A percentile compares a stretch with the other conserved stretches of the same genome.
These are phyloP conservation scores for Xylariaceae sp. DNA, from an alignment of 2,329 filamentous ascomycete genomes.

Conservation along the genomic window DNA sequence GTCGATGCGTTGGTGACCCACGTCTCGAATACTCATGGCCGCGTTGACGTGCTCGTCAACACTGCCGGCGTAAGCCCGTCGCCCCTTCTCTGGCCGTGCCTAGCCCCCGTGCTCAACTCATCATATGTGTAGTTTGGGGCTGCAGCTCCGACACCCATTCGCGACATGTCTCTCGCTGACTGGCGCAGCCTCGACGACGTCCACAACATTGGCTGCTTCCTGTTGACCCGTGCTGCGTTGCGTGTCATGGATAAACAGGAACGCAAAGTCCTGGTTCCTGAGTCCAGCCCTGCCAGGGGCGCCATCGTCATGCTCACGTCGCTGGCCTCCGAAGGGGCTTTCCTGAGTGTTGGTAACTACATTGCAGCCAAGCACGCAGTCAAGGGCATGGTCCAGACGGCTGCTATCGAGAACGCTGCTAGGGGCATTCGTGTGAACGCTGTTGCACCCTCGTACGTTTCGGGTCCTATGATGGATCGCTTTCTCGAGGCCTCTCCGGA, in stretches of 20 bases:
- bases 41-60: conserved; percentile 12
- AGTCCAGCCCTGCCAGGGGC: conserved; percentile 5
- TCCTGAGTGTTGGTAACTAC: conserved; percentile 11
- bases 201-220: conserved; percentile 14
- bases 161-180: conserved; percentile 12
- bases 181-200: conserved; percentile 12
- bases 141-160: conserved; percentile 9
- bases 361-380: conserved; percentile 12
- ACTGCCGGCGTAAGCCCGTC: conserved; percentile 9
- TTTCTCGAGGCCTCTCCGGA: conserved; percentile 11
- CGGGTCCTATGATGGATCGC: conserved; percentile 11
- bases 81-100: too few relatives aligned
- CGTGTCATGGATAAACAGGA: conserved; percentile 12
- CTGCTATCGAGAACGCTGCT: conserved; percentile 11
- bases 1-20: conserved; percentile 6
- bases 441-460: conserved; percentile 13
- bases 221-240: conserved; percentile 12
- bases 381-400: conserved; percentile 14
- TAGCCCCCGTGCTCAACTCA: not conserved
- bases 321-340: conserved; percentile 11
- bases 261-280: conserved; percentile 1
- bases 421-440: conserved; percentile 11
- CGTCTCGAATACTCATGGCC: conserved; percentile 7
- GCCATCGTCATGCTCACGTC: conserved; percentile 14
- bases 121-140: conserved; percentile 6